Evolutionary conservation across 352 stramenopile genomes (phyloP).

Genomic region (Phytophthora fragariaefolia): DNA sequence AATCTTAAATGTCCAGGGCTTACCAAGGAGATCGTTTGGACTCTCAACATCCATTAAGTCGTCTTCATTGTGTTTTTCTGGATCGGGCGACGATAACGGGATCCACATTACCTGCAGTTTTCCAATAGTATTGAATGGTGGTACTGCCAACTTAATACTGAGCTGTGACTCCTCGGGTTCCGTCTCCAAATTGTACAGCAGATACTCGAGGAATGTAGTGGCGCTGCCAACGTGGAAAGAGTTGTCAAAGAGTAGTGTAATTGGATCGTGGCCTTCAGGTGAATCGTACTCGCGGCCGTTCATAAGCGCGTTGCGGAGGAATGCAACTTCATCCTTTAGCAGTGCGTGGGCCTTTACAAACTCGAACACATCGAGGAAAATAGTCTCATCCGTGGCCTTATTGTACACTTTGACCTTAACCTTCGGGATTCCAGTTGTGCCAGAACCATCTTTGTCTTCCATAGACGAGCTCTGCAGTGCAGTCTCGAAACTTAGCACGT

Average conservation of each 20-base stretch:
- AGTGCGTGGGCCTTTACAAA: slow-evolving; percentile 90
- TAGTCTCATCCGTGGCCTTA: slow-evolving; percentile 87
- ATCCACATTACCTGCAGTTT: slow-evolving; percentile 92
- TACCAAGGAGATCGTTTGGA: slow-evolving; percentile 82
- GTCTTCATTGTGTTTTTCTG: slow-evolving; percentile 70
- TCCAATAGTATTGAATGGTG: slow-evolving; percentile 93
- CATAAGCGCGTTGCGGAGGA: slow-evolving; percentile 92
- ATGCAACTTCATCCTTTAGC: slow-evolving; percentile 88
- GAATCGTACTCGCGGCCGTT: slow-evolving; percentile 89
- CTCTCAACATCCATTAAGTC: slow-evolving; percentile 77
- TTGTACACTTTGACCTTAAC: slow-evolving; percentile 94
- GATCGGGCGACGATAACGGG: slow-evolving; percentile 79
- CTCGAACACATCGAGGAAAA: slow-evolving; percentile 94
- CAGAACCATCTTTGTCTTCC: slow-evolving; percentile 45
- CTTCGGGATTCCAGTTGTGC: slow-evolving; percentile 65
- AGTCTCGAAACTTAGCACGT: slow-evolving; percentile 93
- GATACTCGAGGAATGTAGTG: slow-evolving; percentile 93
- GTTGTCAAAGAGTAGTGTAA: slow-evolving; percentile 93
- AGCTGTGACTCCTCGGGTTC: slow-evolving; percentile 90
- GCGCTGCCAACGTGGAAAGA: slow-evolving; percentile 92
- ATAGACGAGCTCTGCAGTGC: slow-evolving; percentile 80
- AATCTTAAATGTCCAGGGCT: slow-evolving; percentile 92
- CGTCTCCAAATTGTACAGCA: slow-evolving; percentile 93
- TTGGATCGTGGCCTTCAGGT: slow-evolving; percentile 87
- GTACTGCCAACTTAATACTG: slow-evolving; percentile 91